Evolutionary conservation across 164 flowering plant genomes (phyloP), one percentile per base, ranked within the genome.

Genomic region (Magnolia kwangsiensis): DNA sequence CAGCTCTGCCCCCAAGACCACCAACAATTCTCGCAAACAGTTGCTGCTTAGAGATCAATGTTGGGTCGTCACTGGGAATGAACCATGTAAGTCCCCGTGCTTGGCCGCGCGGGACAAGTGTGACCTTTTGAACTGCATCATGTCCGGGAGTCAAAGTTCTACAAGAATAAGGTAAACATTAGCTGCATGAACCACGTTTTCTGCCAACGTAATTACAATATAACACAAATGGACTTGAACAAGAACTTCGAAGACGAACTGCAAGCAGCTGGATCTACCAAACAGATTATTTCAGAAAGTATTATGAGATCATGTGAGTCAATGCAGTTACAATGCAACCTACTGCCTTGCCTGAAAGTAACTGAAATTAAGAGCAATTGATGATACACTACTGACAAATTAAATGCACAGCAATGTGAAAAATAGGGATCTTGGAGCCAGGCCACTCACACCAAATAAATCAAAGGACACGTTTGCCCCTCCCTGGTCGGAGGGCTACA

Each of bases 121-220:
- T 93, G 61, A 92, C 98, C 80, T 93, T 93, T 74, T 93, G 98
- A 64, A 93, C 95, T 6, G 96, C 85, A 80, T 93, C 98, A 80
- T 91, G 98, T 50, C 98, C 98, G 27, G 98, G 96, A 55, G 98
- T 93, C 82, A 93, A 85, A 58, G 98, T 93, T 68, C 96, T 93
- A 84, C 82, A 82, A 51, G 20, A 63, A 77, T 20, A 9, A 72
- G 16, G 69, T n/a, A 0, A 67, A 50, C 11, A 37, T 58, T 59
- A 61, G 50, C 13, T 1, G 29, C 31, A 13, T 31, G 71, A 67
- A 67, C 50, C 49, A 67, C 70, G 16, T 16, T 24, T 7, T 37
- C 45, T 37, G 45, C 45, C 24, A 24, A 18, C 7, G 27, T 67
- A 24, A 29, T 55, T 55, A 2, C 18, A 55, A 55, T 55, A 16